Evolutionary conservation across 2,329 filamentous ascomycete genomes (phyloP).

Genomic region (Epichloe sylvatica): DNA sequence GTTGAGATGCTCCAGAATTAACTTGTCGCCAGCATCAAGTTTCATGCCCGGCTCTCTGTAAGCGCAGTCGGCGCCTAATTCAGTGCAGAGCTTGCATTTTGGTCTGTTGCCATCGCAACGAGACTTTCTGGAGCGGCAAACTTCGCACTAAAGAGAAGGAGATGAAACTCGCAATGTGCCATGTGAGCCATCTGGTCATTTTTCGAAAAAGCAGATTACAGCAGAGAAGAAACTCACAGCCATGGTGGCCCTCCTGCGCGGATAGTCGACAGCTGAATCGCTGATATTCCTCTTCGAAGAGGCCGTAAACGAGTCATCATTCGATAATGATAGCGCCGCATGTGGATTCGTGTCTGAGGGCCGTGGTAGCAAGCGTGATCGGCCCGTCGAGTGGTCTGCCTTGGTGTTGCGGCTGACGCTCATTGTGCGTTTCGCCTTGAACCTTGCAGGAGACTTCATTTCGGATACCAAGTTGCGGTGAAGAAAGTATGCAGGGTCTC

Average conservation of each 20-base stretch:
- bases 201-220: no score
- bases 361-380: conserved; percentile 41
- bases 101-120: conserved; percentile 67
- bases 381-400: conserved; percentile 34
- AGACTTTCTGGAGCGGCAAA: conserved; percentile 67
- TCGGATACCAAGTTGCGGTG: conserved; percentile 3
- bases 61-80: conserved; percentile 68
- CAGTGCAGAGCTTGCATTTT: conserved; percentile 72
- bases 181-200: background rate
- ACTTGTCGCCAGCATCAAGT: conserved; percentile 72
- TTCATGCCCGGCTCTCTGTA: conserved; percentile 81
- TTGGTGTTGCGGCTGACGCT: conserved; percentile 39
- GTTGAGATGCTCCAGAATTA: conserved; percentile 65
- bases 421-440: conserved; percentile 33
- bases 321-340: conserved; percentile 32
- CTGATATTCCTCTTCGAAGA: conserved; percentile 49
- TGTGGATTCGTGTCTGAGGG: conserved; percentile 33
- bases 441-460: conserved; percentile 35
- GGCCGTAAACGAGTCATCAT: conserved; percentile 40
- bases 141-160: conserved; percentile 48
- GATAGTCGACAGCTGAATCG: conserved; percentile 48
- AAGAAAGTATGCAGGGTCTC: background rate
- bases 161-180: background rate
- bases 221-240: conserved; percentile 34
- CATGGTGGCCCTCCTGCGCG: conserved; percentile 49